Base-by-base conservation (phyloP, 2,329 filamentous ascomycete species). In the Ceratocystis eucalypticola region DNA sequence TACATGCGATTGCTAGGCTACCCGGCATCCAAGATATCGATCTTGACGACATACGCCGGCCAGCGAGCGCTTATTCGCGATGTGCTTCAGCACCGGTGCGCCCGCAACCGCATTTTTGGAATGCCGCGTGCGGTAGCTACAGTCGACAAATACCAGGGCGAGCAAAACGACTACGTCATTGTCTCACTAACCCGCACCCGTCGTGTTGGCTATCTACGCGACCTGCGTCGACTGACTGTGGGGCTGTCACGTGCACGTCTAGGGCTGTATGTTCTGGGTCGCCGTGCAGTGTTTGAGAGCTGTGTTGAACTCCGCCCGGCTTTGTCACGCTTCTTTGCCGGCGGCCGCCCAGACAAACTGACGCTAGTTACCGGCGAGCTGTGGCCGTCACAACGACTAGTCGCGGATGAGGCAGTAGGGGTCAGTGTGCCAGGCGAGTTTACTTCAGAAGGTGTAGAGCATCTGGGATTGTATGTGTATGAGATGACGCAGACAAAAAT, bases 131-230 rank as follows among this genome's bases (percentile, higher is more conserved):
- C 88, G 65, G 90, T 99, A 33, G 92, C 90, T 2, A 99, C 95
- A 4, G 93, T 99, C 69, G 94, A 99, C 78, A 96, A 96, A 75
- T 99, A 97, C 73, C 94, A 99, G 78, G 95, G 94, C 74, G 94
- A 99, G 79, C 94, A 99, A 77, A 99, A 99, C 76, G 94, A 99
- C 73, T 97, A 96, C 73, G 85, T 99, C 71, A 96, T 99, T 71
- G 84, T 99, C 66, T 96, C 92, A 4, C 83, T 99, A 61, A 94
- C 91, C 15, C 85, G 94, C 69, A 97, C 95, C 12, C 88, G 87
- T 66, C 84, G 88, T 22, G 90, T 95, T 7, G 94, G 94, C 64
- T 99, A 97, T 74, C 83, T 99, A 7, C 88, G 95, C 69, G 93
- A 97, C 73, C 86, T 97, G 69, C 88, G 94, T 59, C 89, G 94